Percentiles rank a stretch among this genome's conserved stretches.
These are phyloP conservation scores for Ophiostoma himal-ulmi DNA, from an alignment of 2,329 filamentous ascomycete genomes.

Conservation along the genomic window DNA sequence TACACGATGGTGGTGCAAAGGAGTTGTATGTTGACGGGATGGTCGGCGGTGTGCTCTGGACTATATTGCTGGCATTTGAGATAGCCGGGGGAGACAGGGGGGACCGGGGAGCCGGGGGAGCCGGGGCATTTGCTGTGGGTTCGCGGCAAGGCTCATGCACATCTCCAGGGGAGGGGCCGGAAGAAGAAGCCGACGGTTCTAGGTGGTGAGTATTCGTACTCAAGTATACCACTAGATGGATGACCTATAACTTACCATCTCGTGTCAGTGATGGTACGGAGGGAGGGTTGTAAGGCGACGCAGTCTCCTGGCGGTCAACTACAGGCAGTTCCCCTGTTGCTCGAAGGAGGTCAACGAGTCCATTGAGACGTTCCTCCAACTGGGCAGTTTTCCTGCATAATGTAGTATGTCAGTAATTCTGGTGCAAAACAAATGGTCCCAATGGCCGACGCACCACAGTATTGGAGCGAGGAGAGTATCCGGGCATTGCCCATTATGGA, in stretches of 20 bases:
- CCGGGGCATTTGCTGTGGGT: neutral
- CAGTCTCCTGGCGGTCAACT: neutral
- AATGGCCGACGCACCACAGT: too few species aligned
- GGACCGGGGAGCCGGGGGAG: neutral
- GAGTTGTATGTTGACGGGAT: slow-evolving; percentile 38
- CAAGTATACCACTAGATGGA: too few species aligned
- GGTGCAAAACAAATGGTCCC: neutral
- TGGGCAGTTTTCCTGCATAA: slow-evolving; percentile 42
- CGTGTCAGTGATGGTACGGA: neutral
- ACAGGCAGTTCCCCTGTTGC: slow-evolving; percentile 37
- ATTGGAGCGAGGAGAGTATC: neutral
- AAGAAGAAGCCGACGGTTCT: slow-evolving; percentile 9
- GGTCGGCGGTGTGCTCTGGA: neutral
- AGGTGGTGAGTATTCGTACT: neutral
- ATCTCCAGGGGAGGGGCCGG: slow-evolving; percentile 7
- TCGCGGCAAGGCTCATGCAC: neutral
- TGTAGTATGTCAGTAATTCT: slow-evolving; percentile 5
- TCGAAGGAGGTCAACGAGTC: slow-evolving; percentile 44
- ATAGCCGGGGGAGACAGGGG: neutral
- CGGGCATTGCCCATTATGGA: neutral
- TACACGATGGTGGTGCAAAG: slow-evolving; percentile 42
- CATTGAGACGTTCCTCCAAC: slow-evolving; percentile 46
- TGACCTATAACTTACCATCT: neutral
- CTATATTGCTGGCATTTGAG: neutral
- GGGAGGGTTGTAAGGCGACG: slow-evolving; percentile 15